Evolutionary conservation across 2,329 filamentous ascomycete genomes (phyloP).

Genomic region (Mycosphaerella arachidis): DNA sequence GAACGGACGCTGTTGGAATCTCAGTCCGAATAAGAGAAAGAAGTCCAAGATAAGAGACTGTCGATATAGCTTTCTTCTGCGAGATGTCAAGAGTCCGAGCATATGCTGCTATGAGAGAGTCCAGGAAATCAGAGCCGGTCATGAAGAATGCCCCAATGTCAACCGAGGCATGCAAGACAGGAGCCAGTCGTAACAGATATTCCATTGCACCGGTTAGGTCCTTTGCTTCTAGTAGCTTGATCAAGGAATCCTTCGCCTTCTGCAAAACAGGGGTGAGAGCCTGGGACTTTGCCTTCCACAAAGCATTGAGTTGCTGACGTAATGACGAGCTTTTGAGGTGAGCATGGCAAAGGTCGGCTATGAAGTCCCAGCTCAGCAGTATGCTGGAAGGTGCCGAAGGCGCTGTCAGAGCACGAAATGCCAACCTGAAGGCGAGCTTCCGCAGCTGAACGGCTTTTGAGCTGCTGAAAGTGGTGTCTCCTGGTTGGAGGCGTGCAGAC

Average conservation of each 20-base stretch:
- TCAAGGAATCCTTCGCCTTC: constrained; percentile 58
- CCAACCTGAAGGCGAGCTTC: constrained; percentile 61
- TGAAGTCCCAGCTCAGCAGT: constrained; percentile 61
- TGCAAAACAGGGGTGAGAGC: constrained; percentile 54
- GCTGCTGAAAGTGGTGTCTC: constrained; percentile 23
- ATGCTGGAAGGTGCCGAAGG: constrained; percentile 33
- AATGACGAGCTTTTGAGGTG: constrained; percentile 62
- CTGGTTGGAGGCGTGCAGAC: constrained; percentile 32
- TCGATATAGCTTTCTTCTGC: constrained; percentile 64
- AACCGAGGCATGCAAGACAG: constrained; percentile 59
- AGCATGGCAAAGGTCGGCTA: constrained; percentile 62
- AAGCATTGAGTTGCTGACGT: constrained; percentile 43
- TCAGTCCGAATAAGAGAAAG: constrained; percentile 63
- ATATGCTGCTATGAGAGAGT: constrained; percentile 66
- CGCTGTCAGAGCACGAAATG: constrained; percentile 26
- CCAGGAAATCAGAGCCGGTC: constrained; percentile 81
- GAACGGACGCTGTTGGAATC: constrained; percentile 65
- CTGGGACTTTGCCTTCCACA: constrained; percentile 52
- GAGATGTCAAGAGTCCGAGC: constrained; percentile 55
- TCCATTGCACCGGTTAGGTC: constrained; percentile 23
- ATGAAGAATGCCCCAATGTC: constrained; percentile 60
- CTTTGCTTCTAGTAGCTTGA: constrained; percentile 56
- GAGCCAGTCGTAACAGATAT: constrained; percentile 55
- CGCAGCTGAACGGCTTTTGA: constrained; percentile 50
- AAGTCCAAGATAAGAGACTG: constrained; percentile 71